phyloP scores from a whole-genome alignment of 225 moss, liverwort and hornwort species.

The Asterella californica region DNA sequence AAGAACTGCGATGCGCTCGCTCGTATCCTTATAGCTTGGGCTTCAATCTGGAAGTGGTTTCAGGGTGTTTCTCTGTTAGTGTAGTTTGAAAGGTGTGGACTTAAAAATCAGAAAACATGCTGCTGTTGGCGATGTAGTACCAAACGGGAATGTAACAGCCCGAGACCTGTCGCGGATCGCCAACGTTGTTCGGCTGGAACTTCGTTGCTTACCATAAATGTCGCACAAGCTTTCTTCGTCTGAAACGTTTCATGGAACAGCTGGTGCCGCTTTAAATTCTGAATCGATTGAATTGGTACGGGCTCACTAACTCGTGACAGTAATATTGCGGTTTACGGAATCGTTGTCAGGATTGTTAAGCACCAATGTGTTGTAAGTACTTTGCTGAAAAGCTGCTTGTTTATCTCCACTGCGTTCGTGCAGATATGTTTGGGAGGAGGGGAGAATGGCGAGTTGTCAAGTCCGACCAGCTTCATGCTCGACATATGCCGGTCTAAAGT shows the following conservation, averaged over 20 bases:
- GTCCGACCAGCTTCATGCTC: slow-evolving; percentile 64
- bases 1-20: not conserved
- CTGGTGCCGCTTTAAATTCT: not conserved
- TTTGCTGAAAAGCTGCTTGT: not conserved
- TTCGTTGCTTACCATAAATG: not conserved
- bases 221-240: not conserved
- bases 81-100: not conserved
- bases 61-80: not conserved
- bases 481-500: slow-evolving; percentile 61
- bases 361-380: not conserved
- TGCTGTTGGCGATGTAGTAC: too few species aligned
- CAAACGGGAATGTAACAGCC: too few species aligned
- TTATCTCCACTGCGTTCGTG: not conserved
- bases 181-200: not conserved
- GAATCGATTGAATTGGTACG: not conserved
- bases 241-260: not conserved
- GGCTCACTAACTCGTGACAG: too few species aligned
- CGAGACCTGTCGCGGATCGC: not conserved
- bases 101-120: too few species aligned
- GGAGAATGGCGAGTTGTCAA: slow-evolving; percentile 30
- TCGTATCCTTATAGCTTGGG: not conserved
- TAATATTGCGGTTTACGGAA: not conserved
- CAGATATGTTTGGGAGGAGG: slow-evolving; percentile 68
- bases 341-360: not conserved
- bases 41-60: not conserved